Evolutionary conservation across 176 grass and related monocot genomes (phyloP).

Genomic region (Avena sativa): DNA sequence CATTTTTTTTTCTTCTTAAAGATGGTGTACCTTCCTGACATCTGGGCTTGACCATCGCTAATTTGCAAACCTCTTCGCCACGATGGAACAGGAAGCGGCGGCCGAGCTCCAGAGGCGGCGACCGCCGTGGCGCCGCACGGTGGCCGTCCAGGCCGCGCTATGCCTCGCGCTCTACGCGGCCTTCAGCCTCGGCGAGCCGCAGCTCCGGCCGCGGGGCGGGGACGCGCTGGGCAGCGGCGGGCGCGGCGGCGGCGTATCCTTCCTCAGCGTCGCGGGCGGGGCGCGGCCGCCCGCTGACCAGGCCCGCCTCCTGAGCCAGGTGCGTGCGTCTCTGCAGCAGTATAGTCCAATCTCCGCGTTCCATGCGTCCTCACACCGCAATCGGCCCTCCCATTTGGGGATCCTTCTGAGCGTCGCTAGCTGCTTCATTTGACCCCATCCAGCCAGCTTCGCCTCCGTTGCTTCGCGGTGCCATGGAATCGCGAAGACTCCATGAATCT

Average conservation of each 20-base stretch:
- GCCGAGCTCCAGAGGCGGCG: background rate
- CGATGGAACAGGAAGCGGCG: constrained; percentile 23
- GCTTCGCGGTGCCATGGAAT: background rate
- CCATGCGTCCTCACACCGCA: background rate
- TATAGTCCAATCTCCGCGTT: background rate
- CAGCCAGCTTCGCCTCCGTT: background rate
- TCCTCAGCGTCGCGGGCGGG: constrained; percentile 79
- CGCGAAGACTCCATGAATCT: background rate
- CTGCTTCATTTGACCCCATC: background rate
- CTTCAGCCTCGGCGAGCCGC: constrained; percentile 68
- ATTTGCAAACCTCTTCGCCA: background rate
- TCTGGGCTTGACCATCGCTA: too few species aligned
- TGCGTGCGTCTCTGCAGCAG: constrained; percentile 19
- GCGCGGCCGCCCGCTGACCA: constrained; percentile 47
- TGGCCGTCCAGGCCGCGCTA: constrained; percentile 68
- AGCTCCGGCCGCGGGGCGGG: constrained; percentile 15
- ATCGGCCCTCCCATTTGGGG: background rate
- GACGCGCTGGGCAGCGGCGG: constrained; percentile 20
- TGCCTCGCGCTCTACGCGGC: constrained; percentile 85
- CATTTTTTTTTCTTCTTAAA: too few species aligned
- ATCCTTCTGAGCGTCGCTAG: background rate
- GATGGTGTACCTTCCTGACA: too few species aligned
- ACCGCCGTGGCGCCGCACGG: constrained; percentile 57
- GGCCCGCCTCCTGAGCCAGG: constrained; percentile 58
- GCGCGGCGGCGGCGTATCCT: constrained; percentile 40